These are phyloP conservation scores for Populus hybrid DNA, from an alignment of 441 rosid genomes.

Conservation along the genomic window DNA sequence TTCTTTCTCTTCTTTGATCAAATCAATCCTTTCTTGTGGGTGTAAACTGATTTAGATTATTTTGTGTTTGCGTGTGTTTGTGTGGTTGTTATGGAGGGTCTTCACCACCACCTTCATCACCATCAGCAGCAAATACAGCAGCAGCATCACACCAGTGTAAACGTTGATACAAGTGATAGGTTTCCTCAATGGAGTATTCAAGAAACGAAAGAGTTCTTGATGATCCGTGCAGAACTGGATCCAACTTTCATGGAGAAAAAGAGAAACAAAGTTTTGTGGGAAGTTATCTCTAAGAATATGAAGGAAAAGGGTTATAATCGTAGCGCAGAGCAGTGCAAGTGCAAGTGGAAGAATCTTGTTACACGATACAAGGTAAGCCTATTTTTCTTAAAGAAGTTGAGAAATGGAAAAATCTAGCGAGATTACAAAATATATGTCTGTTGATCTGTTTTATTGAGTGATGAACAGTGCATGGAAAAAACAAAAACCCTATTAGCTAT, in stretches of 20 bases:
- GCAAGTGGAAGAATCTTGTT: constrained; percentile 98
- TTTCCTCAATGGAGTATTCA: constrained; percentile 95
- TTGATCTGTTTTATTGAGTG: neutral
- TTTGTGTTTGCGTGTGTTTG: neutral
- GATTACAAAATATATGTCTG: neutral
- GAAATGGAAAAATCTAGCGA: neutral
- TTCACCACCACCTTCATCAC: constrained; percentile 43
- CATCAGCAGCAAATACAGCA: constrained; percentile 39
- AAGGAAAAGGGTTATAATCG: constrained; percentile 78
- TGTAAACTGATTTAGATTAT: neutral
- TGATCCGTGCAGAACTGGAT: constrained; percentile 79
- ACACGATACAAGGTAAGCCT: constrained; percentile 78
- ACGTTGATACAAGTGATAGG: constrained; percentile 58
- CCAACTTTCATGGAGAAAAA: constrained; percentile 91
- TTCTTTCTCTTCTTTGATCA: constrained; percentile 4
- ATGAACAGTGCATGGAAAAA: neutral
- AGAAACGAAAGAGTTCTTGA: constrained; percentile 80
- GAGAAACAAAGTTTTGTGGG: constrained; percentile 91
- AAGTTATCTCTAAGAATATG: constrained; percentile 68
- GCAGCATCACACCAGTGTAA: constrained; percentile 38
- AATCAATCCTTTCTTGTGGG: constrained; percentile 24
- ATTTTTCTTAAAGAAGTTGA: neutral
- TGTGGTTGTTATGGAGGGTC: constrained; percentile 46
- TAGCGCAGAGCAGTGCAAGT: constrained; percentile 98
- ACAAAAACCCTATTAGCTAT: neutral